Evolutionary conservation across 108 stramenopile species (phyloP), one percentile per base, ranked within the genome.

Genomic region (Fistulifera pelliculosa): DNA sequence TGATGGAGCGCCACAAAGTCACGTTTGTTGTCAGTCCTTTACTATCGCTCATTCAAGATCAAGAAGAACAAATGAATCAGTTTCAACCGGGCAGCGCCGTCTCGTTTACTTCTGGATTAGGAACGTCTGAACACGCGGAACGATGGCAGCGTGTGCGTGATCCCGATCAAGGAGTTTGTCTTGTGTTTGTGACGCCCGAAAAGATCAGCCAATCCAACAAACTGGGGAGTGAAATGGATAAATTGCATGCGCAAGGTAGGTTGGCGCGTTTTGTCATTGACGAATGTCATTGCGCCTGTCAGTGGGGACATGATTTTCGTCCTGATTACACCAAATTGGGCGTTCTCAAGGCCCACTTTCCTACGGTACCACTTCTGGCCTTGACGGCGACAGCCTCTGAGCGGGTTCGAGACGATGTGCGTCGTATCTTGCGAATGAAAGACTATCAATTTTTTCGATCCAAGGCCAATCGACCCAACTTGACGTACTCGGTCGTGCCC

Each of bases 181-280:
- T 99, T 61, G 75, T 98, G 15, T 93, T 98, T 64, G 81, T 94
- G 6, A 99, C 97, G 40, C 99, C 99, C 11, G 99, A 99, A 62
- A 86, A 83, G 62, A 74, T 94, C 24, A 42, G 52, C 49, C 71
- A 77, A 40, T 69, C 68, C 22, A 58, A 63, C 10, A 62, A 60
- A 28, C 62, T 88, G 49, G 66, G 68, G 47, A 60, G 65, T 0
- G 87, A 89, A 71, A 56, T 93, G 51, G 79, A 89, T 51, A 73
- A 70, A 49, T 52, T 89, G 47, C 44, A 70, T 48, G 47, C 55
- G 21, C 56, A 70, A 53, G 59, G 68, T 45, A 78, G 87, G 41
- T 70, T 97, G 16, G 93, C 84, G 18, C 66, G 90, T 26, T 87
- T 98, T 58, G 96, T 95, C 49, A 80, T 98, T 62, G 97, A 96